Evolutionary conservation across 2,329 filamentous ascomycete genomes (phyloP), one percentile per base, ranked within the genome.

Genomic region (Fonsecaea pedrosoi): DNA sequence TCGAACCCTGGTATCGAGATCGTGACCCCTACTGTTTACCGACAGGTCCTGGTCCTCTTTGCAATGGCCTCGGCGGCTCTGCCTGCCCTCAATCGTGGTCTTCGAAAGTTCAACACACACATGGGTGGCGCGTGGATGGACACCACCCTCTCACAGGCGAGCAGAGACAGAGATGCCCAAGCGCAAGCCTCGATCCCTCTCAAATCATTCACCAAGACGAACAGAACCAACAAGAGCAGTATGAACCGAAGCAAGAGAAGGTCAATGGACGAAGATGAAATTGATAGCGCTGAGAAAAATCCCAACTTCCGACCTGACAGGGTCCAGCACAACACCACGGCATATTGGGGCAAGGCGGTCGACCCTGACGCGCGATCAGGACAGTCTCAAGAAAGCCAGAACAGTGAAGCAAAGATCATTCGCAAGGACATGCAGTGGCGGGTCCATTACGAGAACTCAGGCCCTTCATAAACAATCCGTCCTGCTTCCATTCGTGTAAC

Each of bases 391-490:
- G 60, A 62, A 35, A 66, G 64, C 53, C 42, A 45, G 37, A 54
- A 63, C 54, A 66, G 64, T 32, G 45, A 66, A n/a, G 60, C 59
- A n/a, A 66, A 54, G 42, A 66, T 66, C 32, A 66, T 63, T 12
- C 59, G 64, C 25, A 66, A 66, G 45, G 59, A 66, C 21, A 56
- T 59, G 34, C 58, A 63, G 15, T 66, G 64, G 64, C 60, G 57
- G 18, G 54, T 66, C 40, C 30, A 40, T 45, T 66, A 66, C 53
- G 56, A 59, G 56, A 59, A 42, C 25, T 21, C 21, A 25, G 45
- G 45, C 45, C 45, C 45, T 21, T 50, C 45, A 21, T 50, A 50
- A 50, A 18, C 45, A 50, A 25, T 25, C 2, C 25, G 45, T 5
- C 18, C 18, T 50, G 18, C 8, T 50, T 9, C 6, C 3, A 10